Base-by-base conservation (phyloP, 2,329 filamentous ascomycete genomes). In the Lachnellula occidentalis region DNA sequence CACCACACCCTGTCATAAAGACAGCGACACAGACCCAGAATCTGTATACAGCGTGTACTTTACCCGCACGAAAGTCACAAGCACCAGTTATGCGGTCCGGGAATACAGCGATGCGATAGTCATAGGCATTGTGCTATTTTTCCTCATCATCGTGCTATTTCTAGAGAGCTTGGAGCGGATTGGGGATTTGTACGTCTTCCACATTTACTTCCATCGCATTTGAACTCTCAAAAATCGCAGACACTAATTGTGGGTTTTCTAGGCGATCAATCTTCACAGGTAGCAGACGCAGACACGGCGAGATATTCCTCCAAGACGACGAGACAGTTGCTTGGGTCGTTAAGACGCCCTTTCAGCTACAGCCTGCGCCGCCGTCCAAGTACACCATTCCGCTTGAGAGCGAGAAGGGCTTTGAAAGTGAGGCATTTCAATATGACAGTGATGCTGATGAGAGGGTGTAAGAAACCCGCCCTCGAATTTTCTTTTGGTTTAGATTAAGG, bases 21-120 rank as follows among this genome's bases (percentile, higher is more conserved):
- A 24, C n/a, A n/a, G n/a, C n/a, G 21, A 15, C 39, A 17, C 41
- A n/a, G 41, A 27, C 15, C 36, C 50, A 31, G 12, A 49, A 15
- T n/a, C 47, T 22, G 5, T 34, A 19, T n/a, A 8, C 9, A 8
- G 34, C 39, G 24, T 31, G 1, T 53, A 51, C 24, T 41, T 22
- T n/a, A 47, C 34, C 19, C 24, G 27, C 19, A 14, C 48, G 46
- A n/a, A 22, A 37, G 2, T 54, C 34, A 39, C 51, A 14, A 43
- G 19, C 11, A 21, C 41, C 5, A 19, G 19, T 8, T 37, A 57
- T 39, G 53, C 58, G 11, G 54, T 53, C 17, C 52, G 61, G 17
- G 58, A 63, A 17, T 63, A 62, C 24, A 62, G 57, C 34, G 66
- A 67, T 57, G 49, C 65, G n/a, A 46, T 67, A 39, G 63, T 66